These are phyloP conservation scores for Cryptococcus amylolentus DNA, from an alignment of 1,284 basidiomycete genomes.

Conservation along the genomic window DNA sequence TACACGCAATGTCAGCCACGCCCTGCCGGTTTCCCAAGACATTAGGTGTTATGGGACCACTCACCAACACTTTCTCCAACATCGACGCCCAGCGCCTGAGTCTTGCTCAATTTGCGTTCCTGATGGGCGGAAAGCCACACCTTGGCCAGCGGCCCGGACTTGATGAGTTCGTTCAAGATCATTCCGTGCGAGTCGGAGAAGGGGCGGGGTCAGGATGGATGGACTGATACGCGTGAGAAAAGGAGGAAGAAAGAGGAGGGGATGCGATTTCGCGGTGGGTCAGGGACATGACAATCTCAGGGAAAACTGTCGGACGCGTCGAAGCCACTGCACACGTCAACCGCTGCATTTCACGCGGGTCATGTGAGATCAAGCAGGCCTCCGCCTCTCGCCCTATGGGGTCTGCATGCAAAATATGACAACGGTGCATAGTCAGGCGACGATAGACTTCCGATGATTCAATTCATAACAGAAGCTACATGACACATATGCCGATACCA, in stretches of 20 bases:
- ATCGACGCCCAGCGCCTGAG: slow-evolving; percentile 87
- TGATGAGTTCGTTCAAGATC: slow-evolving; percentile 92
- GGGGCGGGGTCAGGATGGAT: neutral
- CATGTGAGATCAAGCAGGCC: neutral
- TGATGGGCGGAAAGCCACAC: slow-evolving; percentile 99
- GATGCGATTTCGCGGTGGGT: neutral
- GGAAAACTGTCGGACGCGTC: neutral
- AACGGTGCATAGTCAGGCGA: neutral
- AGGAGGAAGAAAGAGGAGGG: neutral
- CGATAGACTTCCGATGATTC: too few relatives aligned
- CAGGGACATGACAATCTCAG: neutral
- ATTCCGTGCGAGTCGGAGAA: slow-evolving; percentile 24
- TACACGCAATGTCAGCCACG: slow-evolving; percentile 39
- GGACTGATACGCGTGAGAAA: neutral
- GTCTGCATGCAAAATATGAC: neutral
- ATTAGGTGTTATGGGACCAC: slow-evolving; percentile 39
- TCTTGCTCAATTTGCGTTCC: slow-evolving; percentile 95
- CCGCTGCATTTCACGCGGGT: neutral
- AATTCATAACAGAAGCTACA: too few relatives aligned
- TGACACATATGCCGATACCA: too few relatives aligned
- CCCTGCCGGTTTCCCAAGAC: neutral
- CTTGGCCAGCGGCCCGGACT: slow-evolving; percentile 88
- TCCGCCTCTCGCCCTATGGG: neutral
- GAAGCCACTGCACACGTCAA: neutral
- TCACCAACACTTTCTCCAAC: slow-evolving; percentile 87